Base-by-base conservation (phyloP, 192 early-diverging fungal species). In the Mortierella antarctica region DNA sequence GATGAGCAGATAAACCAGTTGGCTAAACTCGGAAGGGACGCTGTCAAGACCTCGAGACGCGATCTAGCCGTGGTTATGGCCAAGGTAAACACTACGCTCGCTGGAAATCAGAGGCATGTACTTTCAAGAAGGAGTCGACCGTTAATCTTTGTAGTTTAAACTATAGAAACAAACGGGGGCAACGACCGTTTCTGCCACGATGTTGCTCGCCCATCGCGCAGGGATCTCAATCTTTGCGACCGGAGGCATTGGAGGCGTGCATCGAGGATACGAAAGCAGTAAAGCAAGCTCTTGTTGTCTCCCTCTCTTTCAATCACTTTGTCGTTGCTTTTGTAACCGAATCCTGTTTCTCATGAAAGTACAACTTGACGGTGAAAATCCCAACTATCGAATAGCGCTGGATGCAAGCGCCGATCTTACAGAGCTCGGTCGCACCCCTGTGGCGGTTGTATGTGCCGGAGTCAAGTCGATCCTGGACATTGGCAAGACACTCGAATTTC, bases 391-490 rank as follows among this genome's bases (percentile, higher is more conserved):
- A 47, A 54, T 62, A 88, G 84, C 92, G 0, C 87, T 96, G 89
- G 98, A 99, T 73, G 83, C 97, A 20, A 95, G 93, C 62, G 96
- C 96, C 4, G 98, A 99, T 87, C 82, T 99, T 62, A 93, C 91
- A 5, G 98, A 98, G 84, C 86, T 99, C 18, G 92, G 94, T 3
- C 82, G 91, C 45, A 97, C 98, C 0, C 95, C 98, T 7, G 93
- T 99, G 6, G 89, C 98, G 0, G 98, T 99, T 5, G 92, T 99
- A 1, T 99, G 96, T 82, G 95, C 98, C 0, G 98, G 98, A 64
- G 95, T 93, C 15, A 99, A 99, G 72, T 92, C 94, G n/a, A 99
- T 99, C 45, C 84, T 99, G 21, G 96, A 98, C 76, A 93, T 99
- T 82, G 89, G 85, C 62, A 92, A 92, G 66, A 99, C 98, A 0